Conservation (phyloP, 2,329 filamentous ascomycete species). For the Xylariaceae sp. region DNA sequence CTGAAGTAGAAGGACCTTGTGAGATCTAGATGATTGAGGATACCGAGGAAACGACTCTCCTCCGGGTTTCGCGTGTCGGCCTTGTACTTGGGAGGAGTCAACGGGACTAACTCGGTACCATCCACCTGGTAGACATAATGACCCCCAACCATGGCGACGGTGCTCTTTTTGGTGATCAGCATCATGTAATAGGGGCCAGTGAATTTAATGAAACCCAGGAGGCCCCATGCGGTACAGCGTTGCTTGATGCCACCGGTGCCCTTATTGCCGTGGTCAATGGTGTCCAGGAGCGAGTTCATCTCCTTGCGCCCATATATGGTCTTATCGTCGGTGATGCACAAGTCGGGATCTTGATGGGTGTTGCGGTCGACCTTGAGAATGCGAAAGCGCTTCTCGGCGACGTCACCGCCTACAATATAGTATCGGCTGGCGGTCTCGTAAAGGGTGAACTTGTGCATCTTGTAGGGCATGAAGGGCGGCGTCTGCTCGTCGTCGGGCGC, state of each 20-base stretch:
- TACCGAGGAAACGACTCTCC: slow-evolving; percentile 82
- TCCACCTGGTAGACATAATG: slow-evolving; percentile 96
- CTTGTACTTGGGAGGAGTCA: slow-evolving; percentile 73
- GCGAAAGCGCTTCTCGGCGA: slow-evolving; percentile 82
- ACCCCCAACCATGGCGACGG: slow-evolving; percentile 91
- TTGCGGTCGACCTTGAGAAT: slow-evolving; percentile 95
- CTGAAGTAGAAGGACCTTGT: slow-evolving; percentile 96
- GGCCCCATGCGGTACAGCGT: slow-evolving; percentile 86
- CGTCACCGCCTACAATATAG: slow-evolving; percentile 90
- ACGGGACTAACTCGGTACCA: slow-evolving; percentile 82
- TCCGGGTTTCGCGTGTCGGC: slow-evolving; percentile 78
- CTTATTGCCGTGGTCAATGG: slow-evolving; percentile 93
- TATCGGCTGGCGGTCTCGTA: slow-evolving; percentile 93
- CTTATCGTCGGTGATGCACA: slow-evolving; percentile 88
- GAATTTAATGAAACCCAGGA: slow-evolving; percentile 93
- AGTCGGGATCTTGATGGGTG: slow-evolving; percentile 68
- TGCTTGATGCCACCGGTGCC: slow-evolving; percentile 84
- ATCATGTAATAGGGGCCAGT: slow-evolving; percentile 97
- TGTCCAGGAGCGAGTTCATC: slow-evolving; percentile 88
- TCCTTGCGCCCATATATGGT: slow-evolving; percentile 90
- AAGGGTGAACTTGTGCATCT: slow-evolving; percentile 95
- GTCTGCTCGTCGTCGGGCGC: slow-evolving; percentile 25
- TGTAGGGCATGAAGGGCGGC: slow-evolving; percentile 42
- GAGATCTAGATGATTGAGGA: slow-evolving; percentile 86
- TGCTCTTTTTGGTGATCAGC: slow-evolving; percentile 90